These are phyloP conservation scores for Dothidotthia symphoricarpi DNA, from an alignment of 2,329 filamentous ascomycete species.

Conservation along the genomic window DNA sequence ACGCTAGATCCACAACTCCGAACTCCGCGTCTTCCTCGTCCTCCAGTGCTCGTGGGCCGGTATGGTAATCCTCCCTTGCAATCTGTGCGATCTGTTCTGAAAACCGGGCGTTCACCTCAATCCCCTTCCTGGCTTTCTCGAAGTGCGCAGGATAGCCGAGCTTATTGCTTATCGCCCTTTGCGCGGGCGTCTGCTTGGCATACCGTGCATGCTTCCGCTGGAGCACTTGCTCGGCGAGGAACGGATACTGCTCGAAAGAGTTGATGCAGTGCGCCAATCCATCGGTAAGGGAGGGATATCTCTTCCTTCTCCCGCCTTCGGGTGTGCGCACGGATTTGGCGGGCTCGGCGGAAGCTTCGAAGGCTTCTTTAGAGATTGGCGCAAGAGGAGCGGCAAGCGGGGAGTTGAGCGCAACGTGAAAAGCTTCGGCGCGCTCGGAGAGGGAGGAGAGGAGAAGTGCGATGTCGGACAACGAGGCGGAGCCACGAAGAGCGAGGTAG, in stretches of 20 bases:
- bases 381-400: conserved; percentile 1
- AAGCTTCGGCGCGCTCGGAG: conserved; percentile 3
- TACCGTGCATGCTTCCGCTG: conserved; percentile 6
- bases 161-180: conserved; percentile 6
- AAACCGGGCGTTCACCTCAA: conserved; percentile 6
- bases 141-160: conserved; percentile 8
- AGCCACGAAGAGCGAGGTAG: conserved; percentile 4
- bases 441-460: conserved; percentile 6
- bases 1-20: conserved; percentile 4
- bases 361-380: conserved; percentile 2
- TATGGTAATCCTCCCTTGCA: conserved; percentile 5
- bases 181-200: conserved; percentile 6
- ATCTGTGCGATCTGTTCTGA: conserved; percentile 3
- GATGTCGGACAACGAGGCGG: conserved; percentile 5
- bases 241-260: conserved; percentile 8
- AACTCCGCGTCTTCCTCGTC: conserved; percentile 5
- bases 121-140: conserved; percentile 7
- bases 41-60: conserved; percentile 4
- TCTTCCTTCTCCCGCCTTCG: conserved; percentile 5
- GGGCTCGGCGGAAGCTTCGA: neutral
- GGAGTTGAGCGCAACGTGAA: conserved; percentile 2
- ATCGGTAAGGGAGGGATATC: conserved; percentile 4
- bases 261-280: conserved; percentile 8
- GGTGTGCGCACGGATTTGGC: neutral
- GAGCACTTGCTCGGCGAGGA: conserved; percentile 6